Base-by-base conservation (phyloP, 345 rosid genomes). In the Aurinia saxatilis region DNA sequence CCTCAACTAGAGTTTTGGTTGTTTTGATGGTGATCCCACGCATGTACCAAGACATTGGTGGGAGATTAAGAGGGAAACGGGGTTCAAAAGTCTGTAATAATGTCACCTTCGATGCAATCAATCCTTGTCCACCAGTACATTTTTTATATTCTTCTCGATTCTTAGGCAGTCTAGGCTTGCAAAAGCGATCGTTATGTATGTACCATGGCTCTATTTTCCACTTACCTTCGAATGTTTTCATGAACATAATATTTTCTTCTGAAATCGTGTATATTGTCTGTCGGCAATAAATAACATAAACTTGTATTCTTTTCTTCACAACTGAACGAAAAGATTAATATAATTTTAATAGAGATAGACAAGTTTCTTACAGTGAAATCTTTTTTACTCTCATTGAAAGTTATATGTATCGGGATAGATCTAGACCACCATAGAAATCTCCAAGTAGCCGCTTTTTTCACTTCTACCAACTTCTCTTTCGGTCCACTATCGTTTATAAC, bases 31-130 rank as follows among this genome's bases (percentile, higher is more conserved):
- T 27, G 30, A 27, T 27, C 6, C 30, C 6, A 27, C 30, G 30
- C 30, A 27, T 27, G 30, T 27, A 27, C 30, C 30, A 27, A 27
- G 30, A 27, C 30, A 27, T 6, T 27, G 30, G 30, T 27, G 30
- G 30, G 5, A 27, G 30, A 27, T 27, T 27, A 27, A 31, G 9
- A 18, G 44, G 41, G 7, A 7, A 5, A 31, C 87, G 62, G 11
- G 96, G 93, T 65, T 82, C 84, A 73, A 84, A 77, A 55, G 84
- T 67, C 64, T 86, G 91, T 17, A 84, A 80, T 77, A 89, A 66
- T 70, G 70, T 82, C 77, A 78, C 81, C 15, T 40, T 80, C 12
- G 93, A 86, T 33, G 78, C 96, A 9, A 84, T 27, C 73, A 92
- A 75, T 63, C 96, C 96, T 73, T 78, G 73, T 29, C 89, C 87